phyloP scores from a whole-genome alignment of 345 rosid genomes.

The Carallia brachiata region DNA sequence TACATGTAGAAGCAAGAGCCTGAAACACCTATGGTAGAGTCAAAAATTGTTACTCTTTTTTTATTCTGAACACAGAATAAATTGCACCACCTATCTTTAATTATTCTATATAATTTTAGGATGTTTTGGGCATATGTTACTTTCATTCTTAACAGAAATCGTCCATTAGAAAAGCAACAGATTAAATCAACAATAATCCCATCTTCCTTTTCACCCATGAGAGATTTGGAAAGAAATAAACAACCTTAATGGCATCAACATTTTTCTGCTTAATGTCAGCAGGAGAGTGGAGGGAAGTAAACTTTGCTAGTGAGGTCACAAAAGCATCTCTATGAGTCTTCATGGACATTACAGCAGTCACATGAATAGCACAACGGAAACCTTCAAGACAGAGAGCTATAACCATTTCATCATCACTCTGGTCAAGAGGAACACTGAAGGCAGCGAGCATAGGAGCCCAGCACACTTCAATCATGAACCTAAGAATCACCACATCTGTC shows the following conservation, averaged over 20 bases:
- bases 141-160: not conserved
- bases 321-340: constrained; percentile 99
- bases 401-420: constrained; percentile 88
- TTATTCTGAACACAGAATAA: no score
- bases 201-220: not conserved
- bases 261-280: constrained; percentile 95
- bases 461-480: constrained; percentile 99
- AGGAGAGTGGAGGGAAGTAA: constrained; percentile 97
- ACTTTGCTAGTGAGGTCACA: constrained; percentile 96
- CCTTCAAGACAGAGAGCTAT: constrained; percentile 93
- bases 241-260: constrained; percentile 87
- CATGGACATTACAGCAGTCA: constrained; percentile 98
- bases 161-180: not conserved
- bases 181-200: not conserved
- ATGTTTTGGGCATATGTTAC: no score
- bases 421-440: constrained; percentile 98
- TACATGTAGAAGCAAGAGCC: no score
- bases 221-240: constrained; percentile 18
- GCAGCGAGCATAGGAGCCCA: constrained; percentile 99
- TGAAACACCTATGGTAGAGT: no score
- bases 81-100: no score
- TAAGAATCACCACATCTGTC: constrained; percentile 90
- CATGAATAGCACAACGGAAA: constrained; percentile 87
- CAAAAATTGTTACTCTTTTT: no score
- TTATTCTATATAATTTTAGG: no score